These are phyloP conservation scores for Suhomyces wounanorum DNA, from an alignment of 1,139 yeast species.

Conservation along the genomic window DNA sequence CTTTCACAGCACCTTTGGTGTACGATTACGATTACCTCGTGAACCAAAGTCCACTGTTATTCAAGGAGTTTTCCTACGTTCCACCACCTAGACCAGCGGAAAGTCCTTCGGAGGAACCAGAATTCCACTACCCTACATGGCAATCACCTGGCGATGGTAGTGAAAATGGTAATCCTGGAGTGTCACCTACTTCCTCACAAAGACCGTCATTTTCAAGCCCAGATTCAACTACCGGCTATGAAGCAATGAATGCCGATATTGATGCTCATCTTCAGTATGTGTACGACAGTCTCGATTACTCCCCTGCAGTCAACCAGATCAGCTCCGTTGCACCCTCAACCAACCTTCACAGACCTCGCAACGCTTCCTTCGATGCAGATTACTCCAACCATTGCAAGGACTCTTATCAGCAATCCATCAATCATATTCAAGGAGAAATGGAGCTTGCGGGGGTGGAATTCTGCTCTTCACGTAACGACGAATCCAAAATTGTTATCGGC, in stretches of 20 bases:
- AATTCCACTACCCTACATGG: constrained; percentile 31
- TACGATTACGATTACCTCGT: constrained; percentile 47
- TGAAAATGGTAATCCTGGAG: neutral
- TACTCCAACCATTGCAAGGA: constrained; percentile 16
- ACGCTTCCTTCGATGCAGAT: constrained; percentile 1
- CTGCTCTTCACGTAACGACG: constrained; percentile 21
- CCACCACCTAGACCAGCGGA: constrained; percentile 26
- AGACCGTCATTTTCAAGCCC: constrained; percentile 17
- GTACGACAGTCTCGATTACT: constrained; percentile 20
- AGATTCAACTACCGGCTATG: neutral
- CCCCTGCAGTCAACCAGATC: constrained; percentile 3
- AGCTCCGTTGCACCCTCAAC: constrained; percentile 1
- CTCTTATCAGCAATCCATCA: constrained; percentile 25
- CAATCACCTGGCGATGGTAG: neutral
- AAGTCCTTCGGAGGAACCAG: constrained; percentile 19
- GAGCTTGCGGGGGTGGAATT: constrained; percentile 48
- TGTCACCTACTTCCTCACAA: constrained; percentile 20
- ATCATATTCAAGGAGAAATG: constrained; percentile 51
- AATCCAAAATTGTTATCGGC: constrained; percentile 40
- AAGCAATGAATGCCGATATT: constrained; percentile 11
- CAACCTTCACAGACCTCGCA: constrained; percentile 1
- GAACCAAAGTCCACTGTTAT: constrained; percentile 41
- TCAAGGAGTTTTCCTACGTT: constrained; percentile 38
- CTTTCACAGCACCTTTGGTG: constrained; percentile 45
- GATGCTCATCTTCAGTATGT: constrained; percentile 18